phyloP scores from a whole-genome alignment of 1,284 basidiomycete genomes.

The Ustilago curta region DNA sequence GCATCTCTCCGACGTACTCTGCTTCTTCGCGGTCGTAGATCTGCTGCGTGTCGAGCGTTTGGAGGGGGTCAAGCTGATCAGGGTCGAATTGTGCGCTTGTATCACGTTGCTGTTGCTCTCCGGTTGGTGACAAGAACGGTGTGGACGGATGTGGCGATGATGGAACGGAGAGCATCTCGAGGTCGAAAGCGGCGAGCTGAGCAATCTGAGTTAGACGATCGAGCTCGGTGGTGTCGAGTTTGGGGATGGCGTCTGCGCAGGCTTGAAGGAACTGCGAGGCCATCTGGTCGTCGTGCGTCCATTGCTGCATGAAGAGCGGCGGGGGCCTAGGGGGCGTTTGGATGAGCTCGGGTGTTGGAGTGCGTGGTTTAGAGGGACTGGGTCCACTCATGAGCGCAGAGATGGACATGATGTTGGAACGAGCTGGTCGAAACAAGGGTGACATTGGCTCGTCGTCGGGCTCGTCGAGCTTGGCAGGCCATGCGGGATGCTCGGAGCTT shows the following conservation, averaged over 20 bases:
- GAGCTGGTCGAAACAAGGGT: slow-evolving; percentile 31
- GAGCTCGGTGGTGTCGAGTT: slow-evolving; percentile 44
- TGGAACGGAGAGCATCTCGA: slow-evolving; percentile 14
- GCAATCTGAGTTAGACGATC: slow-evolving; percentile 45
- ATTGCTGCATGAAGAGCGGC: slow-evolving; percentile 23
- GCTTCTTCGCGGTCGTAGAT: slow-evolving; percentile 35
- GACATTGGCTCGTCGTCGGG: slow-evolving; percentile 33
- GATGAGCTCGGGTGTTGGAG: slow-evolving; percentile 22
- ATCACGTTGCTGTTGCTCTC: slow-evolving; percentile 15
- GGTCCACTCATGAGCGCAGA: slow-evolving; percentile 48
- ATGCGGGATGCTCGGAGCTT: slow-evolving; percentile 5
- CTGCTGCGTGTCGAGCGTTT: slow-evolving; percentile 29
- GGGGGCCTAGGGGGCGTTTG: slow-evolving; percentile 14
- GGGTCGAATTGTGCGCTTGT: slow-evolving; percentile 21
- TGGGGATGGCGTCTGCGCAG: slow-evolving; percentile 19
- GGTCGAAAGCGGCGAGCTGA: slow-evolving; percentile 42
- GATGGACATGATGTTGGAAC: slow-evolving; percentile 52
- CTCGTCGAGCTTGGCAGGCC: slow-evolving; percentile 14
- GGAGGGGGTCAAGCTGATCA: slow-evolving; percentile 28
- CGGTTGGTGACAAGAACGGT: slow-evolving; percentile 3
- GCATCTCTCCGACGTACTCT: slow-evolving; percentile 28
- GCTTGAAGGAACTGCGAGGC: slow-evolving; percentile 38
- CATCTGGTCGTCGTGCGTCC: slow-evolving; percentile 45
- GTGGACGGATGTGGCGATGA: slow-evolving; percentile 14
- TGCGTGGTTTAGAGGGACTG: slow-evolving; percentile 16